A percentile compares a stretch with the other conserved stretches of the same genome.
Evolutionary conservation across 495 filamentous ascomycete species (phyloP).

Genomic region (Annulohypoxylon nitens): DNA sequence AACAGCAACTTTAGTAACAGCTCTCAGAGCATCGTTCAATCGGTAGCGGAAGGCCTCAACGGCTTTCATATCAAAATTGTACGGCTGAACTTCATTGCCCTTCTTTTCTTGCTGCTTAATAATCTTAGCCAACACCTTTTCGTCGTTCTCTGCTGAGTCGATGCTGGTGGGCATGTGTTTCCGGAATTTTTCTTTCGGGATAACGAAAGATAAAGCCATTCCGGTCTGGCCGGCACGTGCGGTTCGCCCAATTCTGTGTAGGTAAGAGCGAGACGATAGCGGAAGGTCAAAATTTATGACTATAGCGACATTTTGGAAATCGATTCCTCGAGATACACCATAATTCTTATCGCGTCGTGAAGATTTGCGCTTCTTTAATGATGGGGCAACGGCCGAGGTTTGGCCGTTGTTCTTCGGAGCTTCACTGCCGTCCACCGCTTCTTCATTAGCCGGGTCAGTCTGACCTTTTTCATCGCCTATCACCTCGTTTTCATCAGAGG

Average conservation of each 20-base stretch:
- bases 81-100: conserved; percentile 84
- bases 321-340: conserved; percentile 87
- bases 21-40: conserved; percentile 80
- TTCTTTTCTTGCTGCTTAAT: conserved; percentile 76
- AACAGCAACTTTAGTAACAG: conserved; percentile 70
- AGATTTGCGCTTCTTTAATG: conserved; percentile 73
- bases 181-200: conserved; percentile 81
- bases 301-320: conserved; percentile 94
- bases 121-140: conserved; percentile 81
- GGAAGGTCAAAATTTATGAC: conserved; percentile 98
- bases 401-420: conserved; percentile 44
- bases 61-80: conserved; percentile 93
- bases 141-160: conserved; percentile 80
- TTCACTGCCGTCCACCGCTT: conserved; percentile 17
- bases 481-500: conserved; percentile 91
- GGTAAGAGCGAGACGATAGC: conserved; percentile 85
- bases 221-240: conserved; percentile 89
- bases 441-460: conserved; percentile 42
- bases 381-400: conserved; percentile 29
- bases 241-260: conserved; percentile 92
- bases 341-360: conserved; percentile 82
- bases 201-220: conserved; percentile 93
- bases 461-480: conserved; percentile 71
- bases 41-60: conserved; percentile 95
- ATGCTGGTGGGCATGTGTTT: conserved; percentile 91